Conservation (phyloP, 495 filamentous ascomycete species). For the Annulohypoxylon stygium region DNA sequence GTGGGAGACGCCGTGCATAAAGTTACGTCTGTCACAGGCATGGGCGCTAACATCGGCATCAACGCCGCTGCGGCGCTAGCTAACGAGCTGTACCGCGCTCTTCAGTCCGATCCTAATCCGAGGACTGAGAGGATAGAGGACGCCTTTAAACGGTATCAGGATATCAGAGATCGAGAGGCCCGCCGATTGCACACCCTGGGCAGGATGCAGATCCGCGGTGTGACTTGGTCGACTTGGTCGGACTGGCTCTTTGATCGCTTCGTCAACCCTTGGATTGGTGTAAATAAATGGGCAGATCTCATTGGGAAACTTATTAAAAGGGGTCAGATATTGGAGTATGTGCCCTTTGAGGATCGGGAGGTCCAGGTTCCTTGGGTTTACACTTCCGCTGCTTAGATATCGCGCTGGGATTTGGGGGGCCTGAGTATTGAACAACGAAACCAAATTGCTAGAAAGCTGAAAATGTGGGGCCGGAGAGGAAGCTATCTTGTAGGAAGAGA, state of each 20-base stretch:
- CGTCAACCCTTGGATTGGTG: background rate
- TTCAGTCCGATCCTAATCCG: slow-evolving; percentile 1
- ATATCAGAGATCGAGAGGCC: background rate
- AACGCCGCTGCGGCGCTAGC: background rate
- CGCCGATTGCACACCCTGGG: background rate
- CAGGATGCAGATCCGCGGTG: background rate
- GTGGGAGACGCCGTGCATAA: slow-evolving; percentile 1
- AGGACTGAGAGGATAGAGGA: background rate
- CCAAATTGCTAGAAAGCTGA: no score
- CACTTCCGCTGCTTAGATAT: background rate
- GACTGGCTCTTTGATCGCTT: slow-evolving; percentile 4
- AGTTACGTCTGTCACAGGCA: background rate
- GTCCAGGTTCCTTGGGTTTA: slow-evolving; percentile 8
- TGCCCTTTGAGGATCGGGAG: background rate
- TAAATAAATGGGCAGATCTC: background rate
- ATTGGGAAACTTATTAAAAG: slow-evolving; percentile 1
- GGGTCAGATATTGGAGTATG: slow-evolving; percentile 2
- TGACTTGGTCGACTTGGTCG: background rate
- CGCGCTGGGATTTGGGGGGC: no score
- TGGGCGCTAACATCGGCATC: background rate
- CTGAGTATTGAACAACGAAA: no score
- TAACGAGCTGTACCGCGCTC: background rate
- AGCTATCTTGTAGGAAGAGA: no score
- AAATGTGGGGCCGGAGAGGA: no score
- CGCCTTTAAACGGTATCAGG: background rate